phyloP scores from a whole-genome alignment of 768 basidiomycete genomes.

The Pisolithus sp. region DNA sequence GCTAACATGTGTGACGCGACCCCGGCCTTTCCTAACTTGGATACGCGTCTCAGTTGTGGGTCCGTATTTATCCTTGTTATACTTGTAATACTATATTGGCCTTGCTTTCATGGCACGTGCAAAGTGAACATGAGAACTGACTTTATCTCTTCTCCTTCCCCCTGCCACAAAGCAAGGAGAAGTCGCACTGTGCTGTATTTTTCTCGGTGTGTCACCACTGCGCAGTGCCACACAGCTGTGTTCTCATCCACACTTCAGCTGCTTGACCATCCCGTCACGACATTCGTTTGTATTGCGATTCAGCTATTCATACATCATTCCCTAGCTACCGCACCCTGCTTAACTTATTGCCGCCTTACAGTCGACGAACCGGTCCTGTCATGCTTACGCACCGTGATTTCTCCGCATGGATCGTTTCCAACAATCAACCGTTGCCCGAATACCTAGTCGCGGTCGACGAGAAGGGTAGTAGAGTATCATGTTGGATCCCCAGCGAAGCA shows the following conservation, averaged over 20 bases:
- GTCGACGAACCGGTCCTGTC: not conserved
- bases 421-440: conserved; percentile 45
- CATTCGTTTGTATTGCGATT: not conserved
- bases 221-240: not conserved
- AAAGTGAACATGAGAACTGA: conserved; percentile 1
- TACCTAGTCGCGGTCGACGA: conserved; percentile 48
- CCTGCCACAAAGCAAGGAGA: conserved; percentile 9
- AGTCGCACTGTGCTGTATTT: conserved; percentile 2
- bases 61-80: conserved; percentile 9
- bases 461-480: conserved; percentile 42
- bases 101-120: conserved; percentile 3
- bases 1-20: not conserved
- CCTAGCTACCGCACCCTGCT: not conserved
- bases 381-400: conserved; percentile 57
- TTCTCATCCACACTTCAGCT: not conserved
- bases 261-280: not conserved
- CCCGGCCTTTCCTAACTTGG: conserved; percentile 2
- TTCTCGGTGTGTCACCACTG: not conserved
- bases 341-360: conserved; percentile 5
- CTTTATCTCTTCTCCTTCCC: not conserved
- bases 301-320: conserved; percentile 3
- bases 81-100: not conserved
- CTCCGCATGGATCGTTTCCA: conserved; percentile 62
- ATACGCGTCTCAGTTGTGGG: conserved; percentile 8
- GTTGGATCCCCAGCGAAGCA: conserved; percentile 61